Percentiles rank a stretch among this genome's conserved stretches.
These are phyloP conservation scores for Metarhizium guizhouense DNA, from an alignment of 2,329 filamentous ascomycete species.

Conservation along the genomic window DNA sequence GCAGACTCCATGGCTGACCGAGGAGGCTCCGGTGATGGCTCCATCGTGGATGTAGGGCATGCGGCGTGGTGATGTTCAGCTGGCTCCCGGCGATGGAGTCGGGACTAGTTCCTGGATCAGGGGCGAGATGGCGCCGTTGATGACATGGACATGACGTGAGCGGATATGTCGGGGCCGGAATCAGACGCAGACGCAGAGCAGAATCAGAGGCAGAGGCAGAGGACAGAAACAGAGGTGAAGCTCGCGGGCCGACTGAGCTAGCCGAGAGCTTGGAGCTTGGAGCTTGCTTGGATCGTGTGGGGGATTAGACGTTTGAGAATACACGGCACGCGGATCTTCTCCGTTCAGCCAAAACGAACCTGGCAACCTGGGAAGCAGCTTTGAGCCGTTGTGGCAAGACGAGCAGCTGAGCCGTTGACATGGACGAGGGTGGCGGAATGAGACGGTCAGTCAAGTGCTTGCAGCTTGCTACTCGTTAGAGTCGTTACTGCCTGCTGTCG, in stretches of 20 bases:
- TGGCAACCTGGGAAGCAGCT: too few species aligned
- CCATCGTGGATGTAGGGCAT: constrained; percentile 11
- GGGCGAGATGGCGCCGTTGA: neutral
- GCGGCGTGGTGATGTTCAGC: constrained; percentile 1
- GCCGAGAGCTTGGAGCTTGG: neutral
- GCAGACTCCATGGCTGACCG: constrained; percentile 15
- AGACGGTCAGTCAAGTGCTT: too few species aligned
- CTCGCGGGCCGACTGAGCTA: neutral
- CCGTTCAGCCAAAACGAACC: too few species aligned
- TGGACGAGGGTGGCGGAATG: too few species aligned
- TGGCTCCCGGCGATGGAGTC: constrained; percentile 8
- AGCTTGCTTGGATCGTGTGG: neutral
- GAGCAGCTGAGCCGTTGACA: too few species aligned
- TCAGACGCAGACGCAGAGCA: neutral
- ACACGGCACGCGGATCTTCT: too few species aligned
- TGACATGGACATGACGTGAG: constrained; percentile 8
- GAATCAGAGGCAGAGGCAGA: neutral
- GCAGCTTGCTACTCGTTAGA: too few species aligned
- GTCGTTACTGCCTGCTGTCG: too few species aligned
- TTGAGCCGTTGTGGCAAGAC: too few species aligned
- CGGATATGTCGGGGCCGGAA: neutral
- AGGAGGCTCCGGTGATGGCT: constrained; percentile 23
- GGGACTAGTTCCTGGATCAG: constrained; percentile 6
- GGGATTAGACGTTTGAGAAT: neutral
- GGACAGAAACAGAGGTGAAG: neutral